A percentile compares a stretch with the other conserved stretches of the same genome.
These are phyloP conservation scores for Sparassis latifolia DNA, from an alignment of 1,284 basidiomycete genomes.

Conservation along the genomic window DNA sequence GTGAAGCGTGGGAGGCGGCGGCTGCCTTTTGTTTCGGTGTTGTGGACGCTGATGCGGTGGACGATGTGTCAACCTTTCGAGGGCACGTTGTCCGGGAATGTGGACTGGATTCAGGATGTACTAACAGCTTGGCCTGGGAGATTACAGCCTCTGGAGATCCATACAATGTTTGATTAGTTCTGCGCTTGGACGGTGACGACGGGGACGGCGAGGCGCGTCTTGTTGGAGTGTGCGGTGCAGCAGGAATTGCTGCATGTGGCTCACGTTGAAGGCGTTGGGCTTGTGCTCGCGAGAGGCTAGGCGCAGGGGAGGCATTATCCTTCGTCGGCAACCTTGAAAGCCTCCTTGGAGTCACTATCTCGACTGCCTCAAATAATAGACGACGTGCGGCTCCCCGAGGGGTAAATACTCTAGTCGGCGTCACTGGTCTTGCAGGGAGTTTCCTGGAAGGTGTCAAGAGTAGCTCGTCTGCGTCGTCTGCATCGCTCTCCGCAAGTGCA, in stretches of 20 bases:
- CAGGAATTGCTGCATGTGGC: conserved; percentile 5
- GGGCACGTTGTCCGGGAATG: conserved; percentile 2
- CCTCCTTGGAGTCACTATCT: conserved; percentile 28
- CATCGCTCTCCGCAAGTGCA: not conserved
- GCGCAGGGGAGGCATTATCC: conserved; percentile 12
- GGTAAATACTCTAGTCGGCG: conserved; percentile 19
- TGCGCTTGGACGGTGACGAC: not conserved
- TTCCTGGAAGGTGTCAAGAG: conserved; percentile 23
- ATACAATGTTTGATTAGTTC: not conserved
- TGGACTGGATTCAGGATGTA: not conserved
- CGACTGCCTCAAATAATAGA: conserved; percentile 34
- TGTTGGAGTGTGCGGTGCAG: conserved; percentile 11
- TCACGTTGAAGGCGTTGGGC: too few relatives aligned
- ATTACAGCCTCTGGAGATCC: not conserved
- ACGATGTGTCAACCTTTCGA: not conserved
- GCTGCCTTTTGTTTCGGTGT: conserved; percentile 23
- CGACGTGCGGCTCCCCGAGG: conserved; percentile 19
- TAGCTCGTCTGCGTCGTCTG: conserved; percentile 27
- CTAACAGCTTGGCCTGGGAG: not conserved
- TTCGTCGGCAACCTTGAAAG: conserved; percentile 5
- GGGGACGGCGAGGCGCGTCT: not conserved
- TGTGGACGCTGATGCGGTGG: conserved; percentile 1
- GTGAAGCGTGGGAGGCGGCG: conserved; percentile 12
- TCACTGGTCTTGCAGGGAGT: conserved; percentile 15
- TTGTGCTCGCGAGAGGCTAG: not conserved